phyloP scores from a whole-genome alignment of 2,329 filamentous ascomycete species.

The Chrysosporium keratinophilum region DNA sequence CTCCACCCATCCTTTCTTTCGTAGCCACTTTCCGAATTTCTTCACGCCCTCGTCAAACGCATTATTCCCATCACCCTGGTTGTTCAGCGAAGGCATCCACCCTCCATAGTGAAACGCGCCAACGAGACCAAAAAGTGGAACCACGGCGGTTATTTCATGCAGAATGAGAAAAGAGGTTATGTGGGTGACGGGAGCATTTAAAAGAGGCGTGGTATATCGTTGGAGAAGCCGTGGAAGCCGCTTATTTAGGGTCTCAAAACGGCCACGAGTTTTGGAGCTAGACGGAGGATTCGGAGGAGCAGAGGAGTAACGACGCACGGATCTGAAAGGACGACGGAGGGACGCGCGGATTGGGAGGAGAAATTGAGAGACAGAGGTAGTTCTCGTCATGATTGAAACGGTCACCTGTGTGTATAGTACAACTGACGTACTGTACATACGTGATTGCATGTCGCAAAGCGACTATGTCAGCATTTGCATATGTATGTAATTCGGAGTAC shows the following conservation, averaged over 20 bases:
- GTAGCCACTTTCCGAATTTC: conserved; percentile 67
- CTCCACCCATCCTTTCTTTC: conserved; percentile 67
- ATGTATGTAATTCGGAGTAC: neutral
- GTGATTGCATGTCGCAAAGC: neutral
- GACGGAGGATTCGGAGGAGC: neutral
- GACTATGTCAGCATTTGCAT: neutral
- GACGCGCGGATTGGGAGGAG: neutral
- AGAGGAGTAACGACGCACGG: conserved; percentile 2
- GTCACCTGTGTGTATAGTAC: too few species aligned
- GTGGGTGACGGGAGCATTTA: conserved; percentile 69
- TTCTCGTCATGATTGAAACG: neutral
- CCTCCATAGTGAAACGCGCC: conserved; percentile 69
- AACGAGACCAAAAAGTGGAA: conserved; percentile 66
- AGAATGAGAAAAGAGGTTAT: conserved; percentile 77
- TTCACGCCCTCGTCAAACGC: conserved; percentile 52
- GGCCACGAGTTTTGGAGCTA: conserved; percentile 19
- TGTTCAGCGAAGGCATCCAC: conserved; percentile 54
- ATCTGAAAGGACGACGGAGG: neutral
- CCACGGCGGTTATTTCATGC: conserved; percentile 80
- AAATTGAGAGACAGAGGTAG: neutral
- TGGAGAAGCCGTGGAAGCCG: conserved; percentile 58
- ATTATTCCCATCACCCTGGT: conserved; percentile 18
- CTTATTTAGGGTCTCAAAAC: conserved; percentile 29
- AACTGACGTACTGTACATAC: too few species aligned
- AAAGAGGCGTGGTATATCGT: conserved; percentile 58